Evolutionary conservation across 371 early-diverging fungal genomes (phyloP).

Genomic region (Zopfochytrium polystomum): DNA sequence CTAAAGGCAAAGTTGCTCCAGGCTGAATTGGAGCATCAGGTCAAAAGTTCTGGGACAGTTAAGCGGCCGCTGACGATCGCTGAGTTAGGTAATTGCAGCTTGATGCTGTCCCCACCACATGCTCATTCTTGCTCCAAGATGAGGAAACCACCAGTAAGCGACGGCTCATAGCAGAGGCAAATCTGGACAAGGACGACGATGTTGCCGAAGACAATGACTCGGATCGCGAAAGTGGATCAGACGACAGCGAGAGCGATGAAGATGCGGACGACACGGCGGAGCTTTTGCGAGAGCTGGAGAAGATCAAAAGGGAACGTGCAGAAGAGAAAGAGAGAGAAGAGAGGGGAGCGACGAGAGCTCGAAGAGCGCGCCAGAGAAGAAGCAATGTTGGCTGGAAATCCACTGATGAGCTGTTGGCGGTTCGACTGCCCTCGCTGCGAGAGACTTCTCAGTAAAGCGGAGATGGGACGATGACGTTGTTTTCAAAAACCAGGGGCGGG

Average conservation of each 20-base stretch:
- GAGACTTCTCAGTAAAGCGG: constrained; percentile 85
- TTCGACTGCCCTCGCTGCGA: constrained; percentile 21
- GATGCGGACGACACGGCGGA: constrained; percentile 93
- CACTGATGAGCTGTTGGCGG: constrained; percentile 55
- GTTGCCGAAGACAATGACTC: constrained; percentile 67
- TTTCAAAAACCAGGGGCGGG: constrained; percentile 92
- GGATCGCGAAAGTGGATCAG: constrained; percentile 43
- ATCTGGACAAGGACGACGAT: constrained; percentile 60
- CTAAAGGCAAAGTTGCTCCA: constrained; percentile 65
- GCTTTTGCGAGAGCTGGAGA: constrained; percentile 85
- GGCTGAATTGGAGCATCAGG: constrained; percentile 63
- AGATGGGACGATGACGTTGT: constrained; percentile 97
- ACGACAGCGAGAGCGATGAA: constrained; percentile 62
- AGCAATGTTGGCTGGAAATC: constrained; percentile 74
- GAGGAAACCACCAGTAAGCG: constrained; percentile 29
- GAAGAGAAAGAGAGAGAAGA: constrained; percentile 86
- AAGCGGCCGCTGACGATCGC: no score
- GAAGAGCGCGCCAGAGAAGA: constrained; percentile 56
- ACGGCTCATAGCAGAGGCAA: constrained; percentile 16
- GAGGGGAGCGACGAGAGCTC: constrained; percentile 59
- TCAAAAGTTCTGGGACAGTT: constrained; percentile 49
- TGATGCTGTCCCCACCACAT: no score
- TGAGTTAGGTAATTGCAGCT: no score
- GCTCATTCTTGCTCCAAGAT: no score
- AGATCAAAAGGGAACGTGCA: constrained; percentile 90